Base-by-base conservation (phyloP, 257 asterid genomes). In the Nicotiana attenuata region DNA sequence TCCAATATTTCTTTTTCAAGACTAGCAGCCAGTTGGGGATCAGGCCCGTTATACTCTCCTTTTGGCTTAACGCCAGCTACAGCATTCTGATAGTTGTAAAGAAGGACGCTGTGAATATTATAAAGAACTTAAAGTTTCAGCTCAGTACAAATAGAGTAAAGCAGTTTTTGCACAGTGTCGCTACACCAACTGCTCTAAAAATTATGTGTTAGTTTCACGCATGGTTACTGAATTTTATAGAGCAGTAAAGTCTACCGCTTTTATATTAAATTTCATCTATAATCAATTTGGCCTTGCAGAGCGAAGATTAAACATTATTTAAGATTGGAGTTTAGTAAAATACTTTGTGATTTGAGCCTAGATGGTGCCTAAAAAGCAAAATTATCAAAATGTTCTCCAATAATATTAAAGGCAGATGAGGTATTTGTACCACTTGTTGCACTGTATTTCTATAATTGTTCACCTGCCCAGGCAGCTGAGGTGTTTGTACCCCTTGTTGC, bases 1-100 rank as follows among this genome's bases (percentile, higher is more conserved):
- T 95, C 99, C 88, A 95, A 83, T 59, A 95, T 98, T 88, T 95
- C 98, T 87, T 95, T 92, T 83, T 93, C 98, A 83, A 95, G 95
- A 97, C 92, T 92, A 82, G 98, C 98, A 84, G 98, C 98, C 91
- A 95, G 87, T 89, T 95, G 97, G 1, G 85, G 91, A 86, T 95
- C 97, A 76, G 99, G 99, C 68, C 99, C 99, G 87, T 95, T 98
- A 81, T 95, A 95, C 77, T 93, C 92, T 65, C 86, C 89, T 61
- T 89, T 90, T 85, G 91, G 92, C 52, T 93, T 28, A 87, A 92
- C 93, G 66, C 94, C 97, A 26, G 93, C 98, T 83, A 92, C 99
- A 83, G 87, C 45, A 84, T 93, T 19, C 24, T 56, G 24, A 56
- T 17, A 56, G 24, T 56, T 56, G 10, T 19, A 56, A 56, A 56